Evolutionary conservation across 106 monocot genomes (phyloP), one percentile per base, ranked within the genome.

Genomic region (Acanthochlamys bracteata): DNA sequence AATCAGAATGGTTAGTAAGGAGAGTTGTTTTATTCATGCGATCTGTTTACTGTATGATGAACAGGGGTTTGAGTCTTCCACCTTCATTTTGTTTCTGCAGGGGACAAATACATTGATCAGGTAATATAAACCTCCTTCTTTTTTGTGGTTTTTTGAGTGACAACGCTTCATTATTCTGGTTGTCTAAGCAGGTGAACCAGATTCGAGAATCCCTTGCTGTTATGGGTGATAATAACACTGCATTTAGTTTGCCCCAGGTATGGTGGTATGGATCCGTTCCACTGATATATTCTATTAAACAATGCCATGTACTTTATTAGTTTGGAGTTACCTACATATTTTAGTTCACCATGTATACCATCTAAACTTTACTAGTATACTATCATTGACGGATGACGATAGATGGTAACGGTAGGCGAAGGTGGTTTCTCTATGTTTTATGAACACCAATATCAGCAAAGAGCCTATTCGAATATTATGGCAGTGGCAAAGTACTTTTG

Each of bases 211-310:
- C 89, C 55, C 72, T 89, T 64, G 84, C 89, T 25, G 62, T 84
- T 45, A 84, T 89, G 89, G 89, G 84, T 20, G 75, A 84, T 56
- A 89, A 89, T 64, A 89, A 68, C 47, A 89, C 89, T 12, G 88
- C 96, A 14, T 98, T 88, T 88, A 91, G 96, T 69, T 80, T 98
- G 73, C 96, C 96, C 42, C 96, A 98, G 85, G 96, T 98, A 61
- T 20, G 12, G 4, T 91, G 85, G 96, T 98, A 61, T 33, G 33
- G 33, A 33, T 33, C 33, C 33, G 6, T 33, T 33, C 33, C 6
- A 33, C 6, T 33, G 33, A 1, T 3, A 3, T 1, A 1, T 33
- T 6, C 6, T 3, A 3, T 33, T 3, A 33, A 33, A 33, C 33
- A 33, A 33, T 33, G 33, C 33, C 1, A 33, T 33, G 33, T 33